phyloP scores from a whole-genome alignment of 768 basidiomycete genomes.

The Daedalea quercina region DNA sequence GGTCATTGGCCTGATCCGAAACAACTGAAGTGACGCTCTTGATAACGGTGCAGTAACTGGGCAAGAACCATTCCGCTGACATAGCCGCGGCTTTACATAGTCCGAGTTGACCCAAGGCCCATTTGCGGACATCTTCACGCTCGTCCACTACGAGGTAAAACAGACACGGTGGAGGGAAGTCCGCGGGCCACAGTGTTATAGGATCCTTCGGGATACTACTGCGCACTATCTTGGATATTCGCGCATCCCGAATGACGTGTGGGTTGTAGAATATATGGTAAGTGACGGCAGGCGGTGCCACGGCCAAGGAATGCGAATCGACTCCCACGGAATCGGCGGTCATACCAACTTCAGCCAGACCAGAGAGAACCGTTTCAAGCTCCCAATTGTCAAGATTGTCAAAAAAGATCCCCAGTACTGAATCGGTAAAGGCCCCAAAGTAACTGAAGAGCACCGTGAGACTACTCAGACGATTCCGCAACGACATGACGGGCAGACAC shows the following conservation, averaged over 20 bases:
- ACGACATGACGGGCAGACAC: conserved; percentile 25
- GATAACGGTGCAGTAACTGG: conserved; percentile 41
- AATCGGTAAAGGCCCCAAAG: conserved; percentile 56
- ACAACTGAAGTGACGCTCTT: conserved; percentile 32
- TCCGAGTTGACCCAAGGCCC: conserved; percentile 47
- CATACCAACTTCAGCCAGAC: conserved; percentile 25
- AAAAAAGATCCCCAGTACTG: conserved; percentile 52
- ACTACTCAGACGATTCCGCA: background rate
- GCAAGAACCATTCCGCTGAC: conserved; percentile 37
- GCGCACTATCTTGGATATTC: conserved; percentile 37
- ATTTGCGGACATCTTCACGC: conserved; percentile 42
- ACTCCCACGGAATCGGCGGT: background rate
- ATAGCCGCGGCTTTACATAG: conserved; percentile 36
- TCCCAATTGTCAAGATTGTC: conserved; percentile 63
- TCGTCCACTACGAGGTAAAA: conserved; percentile 52
- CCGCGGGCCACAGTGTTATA: conserved; percentile 46
- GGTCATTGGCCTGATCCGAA: conserved; percentile 5
- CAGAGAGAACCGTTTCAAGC: conserved; percentile 40
- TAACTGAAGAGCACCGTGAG: conserved; percentile 42
- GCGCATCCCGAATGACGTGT: conserved; percentile 44
- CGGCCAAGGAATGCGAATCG: conserved; percentile 25
- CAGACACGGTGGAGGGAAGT: conserved; percentile 54
- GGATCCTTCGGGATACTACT: conserved; percentile 28
- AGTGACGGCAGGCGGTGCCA: conserved; percentile 41
- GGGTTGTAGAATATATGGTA: conserved; percentile 64